Conservation (phyloP, 345 rosid genomes). For the Aegle marmelos region DNA sequence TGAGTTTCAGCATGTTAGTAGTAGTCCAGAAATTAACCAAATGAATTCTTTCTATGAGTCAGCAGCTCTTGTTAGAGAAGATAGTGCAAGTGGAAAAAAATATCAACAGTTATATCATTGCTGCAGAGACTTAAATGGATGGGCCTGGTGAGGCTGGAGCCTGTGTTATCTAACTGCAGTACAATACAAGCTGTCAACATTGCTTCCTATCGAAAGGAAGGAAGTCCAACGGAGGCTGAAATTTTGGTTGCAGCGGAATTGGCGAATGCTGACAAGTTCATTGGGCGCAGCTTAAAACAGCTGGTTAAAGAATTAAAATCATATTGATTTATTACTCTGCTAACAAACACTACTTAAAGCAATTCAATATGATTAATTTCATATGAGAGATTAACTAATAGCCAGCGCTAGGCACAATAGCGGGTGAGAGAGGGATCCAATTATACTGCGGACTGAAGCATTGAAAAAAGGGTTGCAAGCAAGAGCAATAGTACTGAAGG, state of each 20-base stretch:
- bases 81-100: conserved; percentile 30
- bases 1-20: conserved; percentile 46
- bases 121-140: conserved; percentile 25
- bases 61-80: conserved; percentile 34
- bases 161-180: neutral
- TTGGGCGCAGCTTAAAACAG: neutral
- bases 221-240: neutral
- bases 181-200: neutral
- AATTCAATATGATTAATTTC: neutral
- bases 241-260: neutral
- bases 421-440: neutral
- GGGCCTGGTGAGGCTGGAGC: neutral
- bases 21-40: neutral
- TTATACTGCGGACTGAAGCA: neutral
- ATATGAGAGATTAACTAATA: neutral
- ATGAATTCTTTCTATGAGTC: conserved; percentile 16
- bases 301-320: neutral
- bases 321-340: neutral
- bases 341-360: neutral
- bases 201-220: neutral
- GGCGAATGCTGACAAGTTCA: neutral
- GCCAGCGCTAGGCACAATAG: neutral
- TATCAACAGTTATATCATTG: conserved; percentile 26
- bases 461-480: neutral
- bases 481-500: neutral